phyloP scores from a whole-genome alignment of 768 basidiomycete species.

The Tylopilus vinaceipallidus region DNA sequence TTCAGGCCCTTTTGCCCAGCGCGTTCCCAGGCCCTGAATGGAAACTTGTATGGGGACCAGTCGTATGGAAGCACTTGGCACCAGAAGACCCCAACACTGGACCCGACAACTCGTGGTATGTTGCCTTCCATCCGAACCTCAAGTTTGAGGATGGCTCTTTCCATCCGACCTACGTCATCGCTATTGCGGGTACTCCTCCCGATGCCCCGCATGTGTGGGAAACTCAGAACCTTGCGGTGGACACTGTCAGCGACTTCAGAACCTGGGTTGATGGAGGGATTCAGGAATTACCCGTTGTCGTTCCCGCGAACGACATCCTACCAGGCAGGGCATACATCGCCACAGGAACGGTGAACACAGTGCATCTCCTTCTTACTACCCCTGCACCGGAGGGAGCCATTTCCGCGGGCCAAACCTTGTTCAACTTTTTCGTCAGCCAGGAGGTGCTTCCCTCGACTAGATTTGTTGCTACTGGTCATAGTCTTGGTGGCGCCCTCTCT shows the following conservation, averaged over 20 bases:
- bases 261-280: conserved; percentile 10
- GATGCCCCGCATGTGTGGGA: background rate
- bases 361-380: conserved; percentile 3
- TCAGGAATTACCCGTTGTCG: background rate
- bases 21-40: background rate
- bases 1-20: background rate
- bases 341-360: background rate
- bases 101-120: conserved; percentile 19
- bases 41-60: too few relatives aligned
- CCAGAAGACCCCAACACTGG: background rate
- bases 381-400: background rate
- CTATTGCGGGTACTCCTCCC: conserved; percentile 10
- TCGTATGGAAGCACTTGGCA: conserved; percentile 9
- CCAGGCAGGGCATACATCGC: background rate
- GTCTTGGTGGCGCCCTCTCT: too few relatives aligned
- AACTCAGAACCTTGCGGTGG: conserved; percentile 5
- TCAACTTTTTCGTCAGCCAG: conserved; percentile 4
- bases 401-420: background rate
- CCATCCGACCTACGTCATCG: conserved; percentile 9
- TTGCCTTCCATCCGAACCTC: conserved; percentile 7
- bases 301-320: background rate
- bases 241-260: conserved; percentile 8
- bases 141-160: conserved; percentile 11
- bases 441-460: background rate
- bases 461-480: conserved; percentile 10